phyloP scores from a whole-genome alignment of 129 eudicot genomes.

The Flaveria robusta region DNA sequence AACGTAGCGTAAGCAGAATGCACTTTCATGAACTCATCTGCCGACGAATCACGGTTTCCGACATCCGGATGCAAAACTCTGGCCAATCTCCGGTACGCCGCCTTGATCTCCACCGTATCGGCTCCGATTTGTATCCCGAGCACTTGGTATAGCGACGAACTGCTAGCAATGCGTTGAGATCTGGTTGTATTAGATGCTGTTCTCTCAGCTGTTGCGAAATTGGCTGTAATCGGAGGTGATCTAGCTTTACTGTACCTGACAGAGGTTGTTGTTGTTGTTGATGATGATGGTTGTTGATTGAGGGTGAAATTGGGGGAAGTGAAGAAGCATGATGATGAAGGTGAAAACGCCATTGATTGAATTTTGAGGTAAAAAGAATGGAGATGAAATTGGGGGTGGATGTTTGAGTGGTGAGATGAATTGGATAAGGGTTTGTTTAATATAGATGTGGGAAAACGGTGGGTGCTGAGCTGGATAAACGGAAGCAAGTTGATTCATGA shows the following conservation, averaged over 20 bases:
- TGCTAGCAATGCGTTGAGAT: slow-evolving; percentile 9
- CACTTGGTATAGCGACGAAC: slow-evolving; percentile 32
- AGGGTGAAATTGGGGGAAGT: slow-evolving; percentile 31
- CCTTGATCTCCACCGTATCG: slow-evolving; percentile 41
- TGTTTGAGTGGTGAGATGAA: slow-evolving; percentile 18
- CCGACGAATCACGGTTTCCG: slow-evolving; percentile 31
- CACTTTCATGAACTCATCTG: slow-evolving; percentile 42
- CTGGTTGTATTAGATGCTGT: not conserved
- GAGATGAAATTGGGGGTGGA: not conserved
- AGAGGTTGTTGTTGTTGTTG: slow-evolving; percentile 9
- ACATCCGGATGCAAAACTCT: slow-evolving; percentile 50
- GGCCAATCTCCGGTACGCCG: slow-evolving; percentile 46
- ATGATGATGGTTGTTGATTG: slow-evolving; percentile 19
- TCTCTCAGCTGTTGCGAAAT: not conserved
- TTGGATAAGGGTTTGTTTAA: slow-evolving; percentile 23
- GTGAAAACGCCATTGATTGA: slow-evolving; percentile 25
- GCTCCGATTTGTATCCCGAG: slow-evolving; percentile 47
- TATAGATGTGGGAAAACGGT: slow-evolving; percentile 22
- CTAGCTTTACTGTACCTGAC: not conserved
- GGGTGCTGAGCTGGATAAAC: slow-evolving; percentile 22
- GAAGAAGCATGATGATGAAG: slow-evolving; percentile 19
- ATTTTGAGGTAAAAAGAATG: not conserved
- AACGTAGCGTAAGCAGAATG: slow-evolving; percentile 41
- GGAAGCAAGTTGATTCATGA: not conserved
- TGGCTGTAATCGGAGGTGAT: slow-evolving; percentile 13